Conservation (phyloP, 345 rosid genomes). For the Cochlearia excelsa region DNA sequence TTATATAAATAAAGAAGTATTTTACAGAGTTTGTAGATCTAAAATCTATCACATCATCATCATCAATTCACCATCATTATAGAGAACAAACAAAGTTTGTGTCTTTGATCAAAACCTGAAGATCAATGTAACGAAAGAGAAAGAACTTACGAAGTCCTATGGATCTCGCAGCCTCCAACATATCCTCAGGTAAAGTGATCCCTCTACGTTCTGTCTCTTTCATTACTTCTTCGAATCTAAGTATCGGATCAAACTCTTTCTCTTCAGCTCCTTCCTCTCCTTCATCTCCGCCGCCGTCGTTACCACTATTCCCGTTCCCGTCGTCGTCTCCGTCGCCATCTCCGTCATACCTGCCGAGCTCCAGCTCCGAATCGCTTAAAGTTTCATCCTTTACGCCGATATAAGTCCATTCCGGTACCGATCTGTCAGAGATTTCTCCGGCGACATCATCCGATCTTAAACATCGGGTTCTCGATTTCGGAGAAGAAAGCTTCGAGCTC, state of each 20-base stretch:
- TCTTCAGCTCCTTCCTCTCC: conserved; percentile 53
- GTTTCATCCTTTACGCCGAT: no score
- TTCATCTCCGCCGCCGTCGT: background rate
- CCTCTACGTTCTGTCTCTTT: conserved; percentile 26
- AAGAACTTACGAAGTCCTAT: background rate
- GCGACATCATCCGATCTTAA: no score
- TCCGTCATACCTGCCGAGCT: background rate
- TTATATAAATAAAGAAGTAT: no score
- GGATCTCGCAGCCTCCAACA: conserved; percentile 70
- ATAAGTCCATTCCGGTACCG: no score
- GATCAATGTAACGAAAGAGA: no score
- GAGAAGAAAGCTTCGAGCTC: no score
- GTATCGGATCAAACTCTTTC: conserved; percentile 77
- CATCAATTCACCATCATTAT: background rate
- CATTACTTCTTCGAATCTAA: conserved; percentile 14
- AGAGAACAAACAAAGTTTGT: conserved; percentile 7
- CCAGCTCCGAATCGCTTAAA: no score
- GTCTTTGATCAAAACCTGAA: background rate
- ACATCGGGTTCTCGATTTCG: no score
- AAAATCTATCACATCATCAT: background rate
- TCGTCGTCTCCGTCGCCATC: conserved; percentile 20
- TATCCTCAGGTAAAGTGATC: conserved; percentile 60
- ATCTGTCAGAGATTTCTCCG: no score
- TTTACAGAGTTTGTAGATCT: no score
- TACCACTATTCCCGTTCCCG: conserved; percentile 20